Evolutionary conservation across 495 filamentous ascomycete species (phyloP).

Genomic region (Neurospora africana): DNA sequence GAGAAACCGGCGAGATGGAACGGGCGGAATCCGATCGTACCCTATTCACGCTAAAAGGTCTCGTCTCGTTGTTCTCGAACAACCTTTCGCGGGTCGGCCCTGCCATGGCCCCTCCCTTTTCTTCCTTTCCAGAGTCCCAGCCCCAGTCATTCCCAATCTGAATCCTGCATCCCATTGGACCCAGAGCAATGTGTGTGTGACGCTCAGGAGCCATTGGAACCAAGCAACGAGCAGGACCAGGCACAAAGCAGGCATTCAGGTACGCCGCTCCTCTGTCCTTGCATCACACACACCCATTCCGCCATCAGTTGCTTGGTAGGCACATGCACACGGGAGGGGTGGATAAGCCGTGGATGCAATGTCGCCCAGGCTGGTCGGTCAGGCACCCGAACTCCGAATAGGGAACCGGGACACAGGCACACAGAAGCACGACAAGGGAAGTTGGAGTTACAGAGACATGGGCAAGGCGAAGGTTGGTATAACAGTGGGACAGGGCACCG

Average conservation of each 20-base stretch:
- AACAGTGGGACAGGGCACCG: neutral
- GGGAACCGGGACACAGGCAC: neutral
- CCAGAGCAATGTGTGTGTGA: neutral
- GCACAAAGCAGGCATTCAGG: conserved; percentile 2
- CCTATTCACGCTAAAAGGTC: neutral
- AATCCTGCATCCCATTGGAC: neutral
- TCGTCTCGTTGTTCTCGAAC: neutral
- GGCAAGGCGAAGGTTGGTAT: neutral
- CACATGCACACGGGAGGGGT: neutral
- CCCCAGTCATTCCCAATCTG: neutral
- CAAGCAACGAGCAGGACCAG: neutral
- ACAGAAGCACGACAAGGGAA: neutral
- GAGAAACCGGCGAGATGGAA: conserved; percentile 4
- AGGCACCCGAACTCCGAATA: neutral
- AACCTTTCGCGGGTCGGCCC: neutral
- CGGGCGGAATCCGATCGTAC: neutral
- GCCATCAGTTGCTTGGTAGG: no score
- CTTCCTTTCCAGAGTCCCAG: neutral
- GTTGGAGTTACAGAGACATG: neutral
- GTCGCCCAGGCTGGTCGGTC: neutral
- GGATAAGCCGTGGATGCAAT: neutral
- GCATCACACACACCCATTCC: neutral
- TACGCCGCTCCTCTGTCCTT: neutral
- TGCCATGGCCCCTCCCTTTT: neutral
- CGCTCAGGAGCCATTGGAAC: neutral